Percentiles rank a stretch among this genome's conserved stretches.
Evolutionary conservation across 2,329 filamentous ascomycete genomes (phyloP).

Genomic region (Chrysoporthe cubensis): DNA sequence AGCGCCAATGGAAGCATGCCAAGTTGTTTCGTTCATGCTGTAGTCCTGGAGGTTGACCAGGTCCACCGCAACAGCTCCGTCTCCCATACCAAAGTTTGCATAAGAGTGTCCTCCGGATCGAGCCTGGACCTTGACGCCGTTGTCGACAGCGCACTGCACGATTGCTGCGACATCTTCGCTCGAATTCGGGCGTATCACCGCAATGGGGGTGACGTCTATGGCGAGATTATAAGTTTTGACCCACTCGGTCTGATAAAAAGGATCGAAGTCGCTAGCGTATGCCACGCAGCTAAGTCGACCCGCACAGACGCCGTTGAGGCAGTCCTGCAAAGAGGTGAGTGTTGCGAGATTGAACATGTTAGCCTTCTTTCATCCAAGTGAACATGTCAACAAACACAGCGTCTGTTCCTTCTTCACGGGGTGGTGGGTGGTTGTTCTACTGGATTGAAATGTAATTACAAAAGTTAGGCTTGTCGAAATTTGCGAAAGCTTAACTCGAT

Average conservation of each 20-base stretch:
- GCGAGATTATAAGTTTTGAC: slow-evolving; percentile 59
- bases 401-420: background rate
- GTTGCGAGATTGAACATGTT: slow-evolving; percentile 9
- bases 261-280: slow-evolving; percentile 43
- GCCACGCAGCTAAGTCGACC: slow-evolving; percentile 51
- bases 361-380: background rate
- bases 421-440: too few species aligned
- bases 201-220: slow-evolving; percentile 53
- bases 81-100: slow-evolving; percentile 42
- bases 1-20: slow-evolving; percentile 58
- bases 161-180: slow-evolving; percentile 59
- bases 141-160: slow-evolving; percentile 58
- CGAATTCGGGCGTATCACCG: slow-evolving; percentile 59
- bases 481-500: background rate
- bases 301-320: slow-evolving; percentile 52
- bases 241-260: slow-evolving; percentile 53
- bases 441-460: too few species aligned
- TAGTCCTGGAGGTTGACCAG: slow-evolving; percentile 57
- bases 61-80: slow-evolving; percentile 59
- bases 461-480: too few species aligned
- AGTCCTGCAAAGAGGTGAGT: slow-evolving; percentile 42
- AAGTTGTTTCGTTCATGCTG: slow-evolving; percentile 54
- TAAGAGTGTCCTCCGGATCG: slow-evolving; percentile 69
- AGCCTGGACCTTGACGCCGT: slow-evolving; percentile 60
- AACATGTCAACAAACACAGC: background rate